phyloP scores from a whole-genome alignment of 2,329 filamentous ascomycete genomes.

The Colletotrichum paranaense region DNA sequence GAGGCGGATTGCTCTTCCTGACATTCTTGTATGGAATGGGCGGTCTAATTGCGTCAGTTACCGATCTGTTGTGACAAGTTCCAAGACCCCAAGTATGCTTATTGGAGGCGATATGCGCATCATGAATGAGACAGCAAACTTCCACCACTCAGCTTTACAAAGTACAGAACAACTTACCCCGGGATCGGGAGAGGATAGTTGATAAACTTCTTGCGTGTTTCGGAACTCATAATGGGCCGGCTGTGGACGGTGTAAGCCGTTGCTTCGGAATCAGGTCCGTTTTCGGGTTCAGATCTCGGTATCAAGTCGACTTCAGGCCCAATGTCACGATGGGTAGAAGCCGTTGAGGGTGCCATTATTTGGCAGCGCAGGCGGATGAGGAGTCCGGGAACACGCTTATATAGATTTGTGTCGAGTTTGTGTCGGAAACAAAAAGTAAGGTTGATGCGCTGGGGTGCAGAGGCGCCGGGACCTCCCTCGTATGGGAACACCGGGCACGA shows the following conservation, averaged over 20 bases:
- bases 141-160: not conserved
- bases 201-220: conserved; percentile 40
- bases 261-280: not conserved
- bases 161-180: conserved; percentile 43
- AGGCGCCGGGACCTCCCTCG: conserved; percentile 30
- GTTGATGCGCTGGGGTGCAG: conserved; percentile 33
- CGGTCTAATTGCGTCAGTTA: conserved; percentile 42
- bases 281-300: not conserved
- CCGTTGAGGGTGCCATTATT: conserved; percentile 18
- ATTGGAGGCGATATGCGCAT: not conserved
- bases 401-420: conserved; percentile 20
- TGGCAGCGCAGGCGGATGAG: not conserved
- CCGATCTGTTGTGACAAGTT: conserved; percentile 1
- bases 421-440: conserved; percentile 23
- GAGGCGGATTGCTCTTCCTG: conserved; percentile 64
- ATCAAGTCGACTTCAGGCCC: not conserved
- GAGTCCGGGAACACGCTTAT: conserved; percentile 29
- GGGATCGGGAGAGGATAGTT: conserved; percentile 50
- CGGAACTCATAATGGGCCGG: conserved; percentile 30
- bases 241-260: not conserved
- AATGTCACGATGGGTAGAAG: not conserved
- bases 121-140: not conserved
- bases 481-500: conserved; percentile 15
- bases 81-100: not conserved
- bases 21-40: conserved; percentile 57